Conservation (phyloP, 2,329 filamentous ascomycete species). For the Colletotrichum viniferum region DNA sequence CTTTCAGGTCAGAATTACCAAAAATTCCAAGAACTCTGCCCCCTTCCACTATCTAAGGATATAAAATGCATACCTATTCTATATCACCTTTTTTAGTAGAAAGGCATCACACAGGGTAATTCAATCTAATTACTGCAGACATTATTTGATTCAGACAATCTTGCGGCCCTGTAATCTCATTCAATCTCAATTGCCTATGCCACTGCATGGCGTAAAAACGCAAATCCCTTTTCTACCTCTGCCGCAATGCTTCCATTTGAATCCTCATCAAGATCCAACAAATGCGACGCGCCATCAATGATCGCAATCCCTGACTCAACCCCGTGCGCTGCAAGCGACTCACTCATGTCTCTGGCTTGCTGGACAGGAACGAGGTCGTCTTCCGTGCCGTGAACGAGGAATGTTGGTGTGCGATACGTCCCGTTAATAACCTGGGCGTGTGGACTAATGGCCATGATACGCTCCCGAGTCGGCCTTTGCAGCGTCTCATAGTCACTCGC, state of each 20-base stretch:
- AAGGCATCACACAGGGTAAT: too few relatives aligned
- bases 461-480: background rate
- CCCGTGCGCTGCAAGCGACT: background rate
- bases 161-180: background rate
- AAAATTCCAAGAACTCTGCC: too few relatives aligned
- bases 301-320: background rate
- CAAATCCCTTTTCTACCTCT: background rate
- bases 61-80: too few relatives aligned
- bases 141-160: background rate
- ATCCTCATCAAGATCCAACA: background rate
- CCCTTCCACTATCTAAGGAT: too few relatives aligned
- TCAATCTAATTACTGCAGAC: too few relatives aligned
- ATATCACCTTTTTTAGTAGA: too few relatives aligned
- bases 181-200: background rate
- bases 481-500: background rate
- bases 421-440: constrained; percentile 33
- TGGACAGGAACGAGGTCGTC: constrained; percentile 39
- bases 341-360: constrained; percentile 20
- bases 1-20: too few relatives aligned
- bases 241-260: background rate
- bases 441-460: constrained; percentile 29
- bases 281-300: background rate
- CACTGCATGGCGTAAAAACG: background rate
- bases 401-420: constrained; percentile 35
- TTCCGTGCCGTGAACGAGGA: constrained; percentile 30